Conservation (phyloP, 2,329 filamentous ascomycete genomes). For the Penicillium polonicum region DNA sequence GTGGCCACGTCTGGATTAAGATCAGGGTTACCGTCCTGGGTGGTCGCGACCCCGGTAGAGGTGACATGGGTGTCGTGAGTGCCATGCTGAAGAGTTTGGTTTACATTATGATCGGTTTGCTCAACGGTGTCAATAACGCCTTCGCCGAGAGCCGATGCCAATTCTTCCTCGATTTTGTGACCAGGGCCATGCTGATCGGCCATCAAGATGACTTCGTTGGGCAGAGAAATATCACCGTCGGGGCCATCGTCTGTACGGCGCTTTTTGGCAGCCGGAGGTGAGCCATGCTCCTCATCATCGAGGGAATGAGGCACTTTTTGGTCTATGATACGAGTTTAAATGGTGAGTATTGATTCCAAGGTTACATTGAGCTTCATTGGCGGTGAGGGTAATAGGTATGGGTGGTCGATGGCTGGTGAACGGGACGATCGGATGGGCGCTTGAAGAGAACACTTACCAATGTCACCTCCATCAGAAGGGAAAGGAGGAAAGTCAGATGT, state of each 20-base stretch:
- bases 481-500: conserved; percentile 33
- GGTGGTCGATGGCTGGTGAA: conserved; percentile 7
- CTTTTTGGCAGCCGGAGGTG: conserved; percentile 41
- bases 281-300: conserved; percentile 34
- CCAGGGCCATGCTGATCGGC: conserved; percentile 29
- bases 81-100: conserved; percentile 21
- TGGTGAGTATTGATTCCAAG: not conserved
- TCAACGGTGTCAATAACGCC: conserved; percentile 31
- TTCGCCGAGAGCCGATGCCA: conserved; percentile 36
- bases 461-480: conserved; percentile 28
- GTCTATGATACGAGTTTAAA: conserved; percentile 15
- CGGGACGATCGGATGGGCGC: conserved; percentile 6
- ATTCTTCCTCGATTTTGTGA: conserved; percentile 38
- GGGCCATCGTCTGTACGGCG: conserved; percentile 37
- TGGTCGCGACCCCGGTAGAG: conserved; percentile 16
- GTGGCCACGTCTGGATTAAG: conserved; percentile 37
- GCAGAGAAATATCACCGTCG: conserved; percentile 24
- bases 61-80: conserved; percentile 18
- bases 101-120: conserved; percentile 21
- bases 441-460: conserved; percentile 33
- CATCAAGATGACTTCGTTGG: conserved; percentile 19
- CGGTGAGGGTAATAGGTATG: not conserved
- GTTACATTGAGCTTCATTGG: conserved; percentile 3
- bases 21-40: conserved; percentile 27
- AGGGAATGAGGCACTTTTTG: conserved; percentile 34